These are phyloP conservation scores for Apiospora pterosperma DNA, from an alignment of 2,329 filamentous ascomycete species.

Conservation along the genomic window DNA sequence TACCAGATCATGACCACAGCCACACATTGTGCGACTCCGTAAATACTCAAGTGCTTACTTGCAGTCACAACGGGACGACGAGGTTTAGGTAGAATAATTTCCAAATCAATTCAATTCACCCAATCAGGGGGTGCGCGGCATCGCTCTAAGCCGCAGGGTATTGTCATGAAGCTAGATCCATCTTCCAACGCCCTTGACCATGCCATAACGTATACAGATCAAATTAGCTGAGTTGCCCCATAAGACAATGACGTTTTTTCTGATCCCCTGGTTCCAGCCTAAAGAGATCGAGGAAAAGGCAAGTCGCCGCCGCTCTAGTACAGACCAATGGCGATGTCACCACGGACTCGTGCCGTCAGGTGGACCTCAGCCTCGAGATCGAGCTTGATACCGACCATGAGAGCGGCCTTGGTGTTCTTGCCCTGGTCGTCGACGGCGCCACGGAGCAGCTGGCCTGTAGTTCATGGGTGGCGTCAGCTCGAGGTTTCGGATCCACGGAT, in stretches of 20 bases:
- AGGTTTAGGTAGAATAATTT: not conserved
- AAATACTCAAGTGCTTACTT: too few species aligned
- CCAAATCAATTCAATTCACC: conserved; percentile 2
- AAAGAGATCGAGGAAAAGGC: not conserved
- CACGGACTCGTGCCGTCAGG: conserved; percentile 55
- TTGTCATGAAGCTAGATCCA: not conserved
- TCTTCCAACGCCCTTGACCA: not conserved
- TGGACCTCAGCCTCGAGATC: conserved; percentile 62
- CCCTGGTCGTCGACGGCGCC: conserved; percentile 55
- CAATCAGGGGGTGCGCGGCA: not conserved
- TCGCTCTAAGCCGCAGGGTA: conserved; percentile 1
- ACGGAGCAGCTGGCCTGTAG: conserved; percentile 49
- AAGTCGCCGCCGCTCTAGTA: conserved; percentile 36
- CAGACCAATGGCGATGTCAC: conserved; percentile 58
- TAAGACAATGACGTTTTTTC: not conserved
- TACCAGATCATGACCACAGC: not conserved
- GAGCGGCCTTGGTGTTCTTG: conserved; percentile 53
- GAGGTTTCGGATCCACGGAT: too few species aligned
- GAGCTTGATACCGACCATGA: conserved; percentile 61
- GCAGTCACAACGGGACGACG: not conserved
- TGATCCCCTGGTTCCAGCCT: not conserved
- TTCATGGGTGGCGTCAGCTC: not conserved
- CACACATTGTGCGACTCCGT: too few species aligned
- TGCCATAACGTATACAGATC: not conserved
- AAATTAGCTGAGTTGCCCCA: not conserved